Conservation (phyloP, 441 rosid genomes). For the Raphanus hybrid region DNA sequence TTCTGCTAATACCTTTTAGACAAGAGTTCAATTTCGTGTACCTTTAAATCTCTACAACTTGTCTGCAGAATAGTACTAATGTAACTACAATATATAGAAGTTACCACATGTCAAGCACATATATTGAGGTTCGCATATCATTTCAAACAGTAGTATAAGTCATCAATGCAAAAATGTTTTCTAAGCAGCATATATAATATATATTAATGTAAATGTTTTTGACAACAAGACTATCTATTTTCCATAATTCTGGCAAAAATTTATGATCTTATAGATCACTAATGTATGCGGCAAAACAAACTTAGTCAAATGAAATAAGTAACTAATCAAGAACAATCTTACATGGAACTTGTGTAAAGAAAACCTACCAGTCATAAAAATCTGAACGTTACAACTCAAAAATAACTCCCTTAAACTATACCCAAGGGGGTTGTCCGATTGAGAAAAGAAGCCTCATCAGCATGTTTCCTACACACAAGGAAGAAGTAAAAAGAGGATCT, state of each 20-base stretch:
- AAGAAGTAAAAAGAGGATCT: background rate
- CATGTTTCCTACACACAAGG: slow-evolving; percentile 11
- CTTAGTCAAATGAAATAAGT: background rate
- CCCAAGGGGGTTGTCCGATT: slow-evolving; percentile 17
- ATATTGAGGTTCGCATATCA: slow-evolving; percentile 10
- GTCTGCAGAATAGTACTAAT: background rate
- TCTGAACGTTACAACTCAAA: slow-evolving; percentile 6
- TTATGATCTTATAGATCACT: background rate
- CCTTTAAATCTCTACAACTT: background rate
- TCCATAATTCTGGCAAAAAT: background rate
- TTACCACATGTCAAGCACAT: background rate
- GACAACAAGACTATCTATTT: background rate
- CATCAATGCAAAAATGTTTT: background rate
- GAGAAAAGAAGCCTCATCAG: slow-evolving; percentile 27
- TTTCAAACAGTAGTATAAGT: background rate
- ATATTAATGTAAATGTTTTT: too few species aligned
- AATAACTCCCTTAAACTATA: slow-evolving; percentile 11
- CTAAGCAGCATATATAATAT: background rate
- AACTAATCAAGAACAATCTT: background rate
- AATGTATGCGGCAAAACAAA: background rate
- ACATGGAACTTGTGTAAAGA: slow-evolving; percentile 7
- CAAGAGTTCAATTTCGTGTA: background rate
- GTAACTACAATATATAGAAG: background rate
- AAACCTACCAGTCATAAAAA: background rate
- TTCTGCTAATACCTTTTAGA: background rate